Conservation (phyloP, 2,329 filamentous ascomycete genomes). For the Alternaria postmessia region DNA sequence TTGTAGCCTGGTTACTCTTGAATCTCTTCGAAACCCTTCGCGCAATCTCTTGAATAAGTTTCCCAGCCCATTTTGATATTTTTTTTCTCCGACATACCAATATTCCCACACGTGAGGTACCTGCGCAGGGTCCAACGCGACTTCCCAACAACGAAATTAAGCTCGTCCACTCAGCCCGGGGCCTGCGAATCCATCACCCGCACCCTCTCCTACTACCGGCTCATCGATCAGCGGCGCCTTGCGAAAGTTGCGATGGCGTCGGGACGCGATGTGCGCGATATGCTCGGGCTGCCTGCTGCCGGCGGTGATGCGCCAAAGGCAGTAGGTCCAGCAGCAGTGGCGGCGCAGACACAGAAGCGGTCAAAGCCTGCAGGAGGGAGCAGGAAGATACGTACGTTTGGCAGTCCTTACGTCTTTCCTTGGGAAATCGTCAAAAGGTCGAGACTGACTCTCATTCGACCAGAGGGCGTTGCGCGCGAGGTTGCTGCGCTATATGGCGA, state of each 20-base stretch:
- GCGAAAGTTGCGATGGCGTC: constrained; percentile 45
- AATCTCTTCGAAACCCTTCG: constrained; percentile 4
- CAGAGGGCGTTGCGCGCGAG: constrained; percentile 53
- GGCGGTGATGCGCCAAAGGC: constrained; percentile 52
- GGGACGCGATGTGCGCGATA: constrained; percentile 78
- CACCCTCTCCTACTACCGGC: constrained; percentile 24
- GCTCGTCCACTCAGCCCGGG: constrained; percentile 33
- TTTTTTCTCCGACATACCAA: constrained; percentile 3
- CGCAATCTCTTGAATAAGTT: constrained; percentile 8
- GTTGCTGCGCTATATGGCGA: constrained; percentile 53
- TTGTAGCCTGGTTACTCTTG: constrained; percentile 1
- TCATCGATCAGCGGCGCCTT: constrained; percentile 29
- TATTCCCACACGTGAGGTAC: constrained; percentile 20
- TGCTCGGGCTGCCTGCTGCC: constrained; percentile 77
- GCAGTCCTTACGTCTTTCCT: constrained; percentile 21
- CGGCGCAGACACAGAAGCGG: constrained; percentile 70
- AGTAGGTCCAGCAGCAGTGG: constrained; percentile 32
- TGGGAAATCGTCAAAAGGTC: constrained; percentile 29
- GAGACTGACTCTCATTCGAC: constrained; percentile 31
- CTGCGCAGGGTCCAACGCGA: constrained; percentile 21
- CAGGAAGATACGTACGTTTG: constrained; percentile 62
- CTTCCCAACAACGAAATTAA: constrained; percentile 24
- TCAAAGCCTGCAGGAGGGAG: constrained; percentile 67
- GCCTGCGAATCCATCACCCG: constrained; percentile 37
- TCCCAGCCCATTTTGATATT: constrained; percentile 9